Evolutionary conservation across 2,329 filamentous ascomycete genomes (phyloP).

Genomic region (Fusarium agapanthi): DNA sequence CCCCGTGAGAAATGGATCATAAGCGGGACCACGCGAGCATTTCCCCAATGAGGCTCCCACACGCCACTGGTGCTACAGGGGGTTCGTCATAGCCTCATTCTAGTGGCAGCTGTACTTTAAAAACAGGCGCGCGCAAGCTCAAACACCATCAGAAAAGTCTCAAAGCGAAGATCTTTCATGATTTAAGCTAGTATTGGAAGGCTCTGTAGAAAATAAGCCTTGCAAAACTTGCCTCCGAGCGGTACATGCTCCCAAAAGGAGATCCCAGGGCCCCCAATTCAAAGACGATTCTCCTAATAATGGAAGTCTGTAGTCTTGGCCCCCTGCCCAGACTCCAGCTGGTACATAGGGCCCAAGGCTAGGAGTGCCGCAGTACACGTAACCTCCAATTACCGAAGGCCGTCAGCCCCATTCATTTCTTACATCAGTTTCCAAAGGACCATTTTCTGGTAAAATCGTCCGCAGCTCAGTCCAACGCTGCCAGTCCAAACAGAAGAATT

Average conservation of each 20-base stretch:
- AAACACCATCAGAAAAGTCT: slow-evolving; percentile 14
- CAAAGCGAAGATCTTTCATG: neutral
- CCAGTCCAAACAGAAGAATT: neutral
- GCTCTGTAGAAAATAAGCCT: neutral
- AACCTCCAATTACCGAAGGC: slow-evolving; percentile 31
- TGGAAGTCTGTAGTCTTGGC: neutral
- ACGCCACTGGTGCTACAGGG: slow-evolving; percentile 10
- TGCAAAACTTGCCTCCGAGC: neutral
- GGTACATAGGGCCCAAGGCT: neutral
- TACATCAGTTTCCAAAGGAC: slow-evolving; percentile 23
- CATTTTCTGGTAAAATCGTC: slow-evolving; percentile 1
- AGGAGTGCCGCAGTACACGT: slow-evolving; percentile 27
- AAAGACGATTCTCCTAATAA: neutral
- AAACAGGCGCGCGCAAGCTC: slow-evolving; percentile 31
- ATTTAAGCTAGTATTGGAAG: neutral
- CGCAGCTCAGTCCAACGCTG: neutral
- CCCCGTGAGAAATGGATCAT: neutral
- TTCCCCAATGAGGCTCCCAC: slow-evolving; percentile 36
- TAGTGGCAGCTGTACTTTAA: slow-evolving; percentile 7
- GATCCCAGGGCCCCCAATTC: neutral
- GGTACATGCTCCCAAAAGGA: neutral
- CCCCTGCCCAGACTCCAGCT: neutral
- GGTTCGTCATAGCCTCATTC: slow-evolving; percentile 26
- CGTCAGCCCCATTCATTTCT: slow-evolving; percentile 27
- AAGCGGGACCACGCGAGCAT: slow-evolving; percentile 39